Base-by-base conservation (phyloP, 768 basidiomycete species). In the Saitozyma podzolica region DNA sequence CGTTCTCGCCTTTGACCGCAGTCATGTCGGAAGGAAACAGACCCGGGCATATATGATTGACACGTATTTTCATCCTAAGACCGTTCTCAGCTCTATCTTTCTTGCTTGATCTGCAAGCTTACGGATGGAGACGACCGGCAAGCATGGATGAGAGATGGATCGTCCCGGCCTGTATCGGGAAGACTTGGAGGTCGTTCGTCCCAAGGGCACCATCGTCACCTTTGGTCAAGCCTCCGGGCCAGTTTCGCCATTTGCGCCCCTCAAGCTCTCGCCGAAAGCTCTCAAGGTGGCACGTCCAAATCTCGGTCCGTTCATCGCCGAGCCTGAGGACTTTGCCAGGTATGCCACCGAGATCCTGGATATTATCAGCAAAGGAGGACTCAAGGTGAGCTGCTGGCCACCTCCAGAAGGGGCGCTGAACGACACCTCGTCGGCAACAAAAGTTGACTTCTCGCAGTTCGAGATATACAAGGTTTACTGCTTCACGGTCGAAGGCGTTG, bases 181-280 rank as follows among this genome's bases (percentile, higher is more conserved):
- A 63, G 83, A 94, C 81, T 90, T 95, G 80, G 85, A 87, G 77
- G 82, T 92, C 79, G 83, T 90, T 68, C 85, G 86, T 68, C 84
- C 91, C 47, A 96, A 95, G 77, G 94, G 91, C 2, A 95, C 92
- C 0, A 84, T 96, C 42, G 90, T 96, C 13, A 88, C 87, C 7
- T 85, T 92, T 57, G 96, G 96, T 0, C 97, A 97, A 69, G 91
- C 95, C 0, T 94, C 92, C 62, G 70, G 75, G 13, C 57, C 88
- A 8, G 89, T 91, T 2, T 85, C 86, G 41, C 88, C 90, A 0
- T 87, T 96, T 75, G 80, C 87, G 3, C 84, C 89, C 0, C 80
- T 90, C 54, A 88, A 85, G 69, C 85, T 98, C 11, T 81, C 83
- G 0, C 84, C 87, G 63, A 98, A 93, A 83, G 94, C 95, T 69